Percentiles rank a stretch among this genome's conserved stretches.
phyloP scores from a whole-genome alignment of 2,329 filamentous ascomycete species.

The Coniochaeta sp. region DNA sequence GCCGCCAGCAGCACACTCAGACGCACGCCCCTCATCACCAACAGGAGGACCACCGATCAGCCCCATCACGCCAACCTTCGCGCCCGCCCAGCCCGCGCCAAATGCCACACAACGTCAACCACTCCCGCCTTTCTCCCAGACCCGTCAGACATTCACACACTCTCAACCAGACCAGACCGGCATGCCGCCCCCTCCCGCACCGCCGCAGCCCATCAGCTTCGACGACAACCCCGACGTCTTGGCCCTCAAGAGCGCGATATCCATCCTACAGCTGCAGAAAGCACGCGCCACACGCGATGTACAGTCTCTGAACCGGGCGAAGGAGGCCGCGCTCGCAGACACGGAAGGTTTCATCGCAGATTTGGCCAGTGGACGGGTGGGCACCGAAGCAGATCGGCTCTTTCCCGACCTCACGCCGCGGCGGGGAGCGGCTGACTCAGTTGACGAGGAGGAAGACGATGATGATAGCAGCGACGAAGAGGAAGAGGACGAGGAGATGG shows the following conservation, averaged over 20 bases:
- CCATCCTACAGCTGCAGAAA: slow-evolving; percentile 79
- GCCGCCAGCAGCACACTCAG: slow-evolving; percentile 12
- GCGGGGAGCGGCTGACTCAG: not conserved
- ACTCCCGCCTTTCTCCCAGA: slow-evolving; percentile 19
- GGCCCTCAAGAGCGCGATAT: slow-evolving; percentile 76
- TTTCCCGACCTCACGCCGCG: slow-evolving; percentile 7
- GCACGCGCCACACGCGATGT: slow-evolving; percentile 73
- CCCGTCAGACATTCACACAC: slow-evolving; percentile 26
- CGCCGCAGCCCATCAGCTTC: slow-evolving; percentile 43
- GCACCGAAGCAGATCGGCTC: slow-evolving; percentile 25
- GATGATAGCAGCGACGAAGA: slow-evolving; percentile 17
- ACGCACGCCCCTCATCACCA: slow-evolving; percentile 33
- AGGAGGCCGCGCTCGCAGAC: slow-evolving; percentile 60
- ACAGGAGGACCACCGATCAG: slow-evolving; percentile 41
- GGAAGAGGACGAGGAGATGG: slow-evolving; percentile 19
- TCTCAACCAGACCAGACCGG: slow-evolving; percentile 36
- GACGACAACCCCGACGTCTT: slow-evolving; percentile 75
- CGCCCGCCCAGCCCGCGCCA: slow-evolving; percentile 23
- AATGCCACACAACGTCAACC: not conserved
- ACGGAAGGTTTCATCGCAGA: slow-evolving; percentile 67
- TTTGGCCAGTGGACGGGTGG: slow-evolving; percentile 54
- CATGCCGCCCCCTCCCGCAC: slow-evolving; percentile 38
- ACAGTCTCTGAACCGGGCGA: slow-evolving; percentile 58
- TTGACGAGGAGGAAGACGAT: slow-evolving; percentile 19
- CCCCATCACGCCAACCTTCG: slow-evolving; percentile 45